Evolutionary conservation across 139 green algal genomes (phyloP).

Genomic region (Chlamydomonas urium): DNA sequence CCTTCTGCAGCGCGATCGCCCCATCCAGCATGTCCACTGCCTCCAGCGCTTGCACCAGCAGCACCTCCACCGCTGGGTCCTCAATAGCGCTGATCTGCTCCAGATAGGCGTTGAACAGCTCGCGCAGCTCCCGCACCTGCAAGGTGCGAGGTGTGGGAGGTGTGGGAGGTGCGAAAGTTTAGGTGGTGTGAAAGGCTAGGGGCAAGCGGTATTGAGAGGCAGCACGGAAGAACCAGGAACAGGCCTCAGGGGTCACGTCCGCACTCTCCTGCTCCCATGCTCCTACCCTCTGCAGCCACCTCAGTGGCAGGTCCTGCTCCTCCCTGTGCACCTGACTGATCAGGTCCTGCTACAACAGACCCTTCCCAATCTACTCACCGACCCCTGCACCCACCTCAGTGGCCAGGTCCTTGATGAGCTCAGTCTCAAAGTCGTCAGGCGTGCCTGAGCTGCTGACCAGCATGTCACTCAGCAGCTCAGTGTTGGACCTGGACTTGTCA

Average conservation of each 20-base stretch:
- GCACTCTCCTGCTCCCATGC: no score
- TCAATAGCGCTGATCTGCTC: conserved; percentile 36
- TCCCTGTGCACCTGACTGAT: no score
- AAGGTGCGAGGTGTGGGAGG: background rate
- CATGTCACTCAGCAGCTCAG: conserved; percentile 47
- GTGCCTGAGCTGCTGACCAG: conserved; percentile 20
- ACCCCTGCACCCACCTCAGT: conserved; percentile 32
- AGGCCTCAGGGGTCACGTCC: background rate
- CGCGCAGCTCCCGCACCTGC: conserved; percentile 39
- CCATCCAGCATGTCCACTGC: conserved; percentile 38
- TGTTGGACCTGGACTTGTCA: conserved; percentile 40
- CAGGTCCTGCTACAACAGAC: no score
- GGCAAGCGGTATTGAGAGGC: no score
- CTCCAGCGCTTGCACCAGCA: conserved; percentile 38
- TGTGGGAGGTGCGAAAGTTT: no score
- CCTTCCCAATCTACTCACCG: background rate
- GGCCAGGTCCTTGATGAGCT: conserved; percentile 36
- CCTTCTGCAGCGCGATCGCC: conserved; percentile 31
- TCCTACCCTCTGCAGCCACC: no score
- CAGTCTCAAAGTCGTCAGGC: conserved; percentile 33
- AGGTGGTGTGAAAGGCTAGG: no score
- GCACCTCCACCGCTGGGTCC: conserved; percentile 32
- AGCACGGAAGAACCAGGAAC: background rate
- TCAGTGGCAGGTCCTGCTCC: no score
- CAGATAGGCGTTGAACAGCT: conserved; percentile 44